Conservation (phyloP, 306 rosid species). For the Lathyrus sativus region DNA sequence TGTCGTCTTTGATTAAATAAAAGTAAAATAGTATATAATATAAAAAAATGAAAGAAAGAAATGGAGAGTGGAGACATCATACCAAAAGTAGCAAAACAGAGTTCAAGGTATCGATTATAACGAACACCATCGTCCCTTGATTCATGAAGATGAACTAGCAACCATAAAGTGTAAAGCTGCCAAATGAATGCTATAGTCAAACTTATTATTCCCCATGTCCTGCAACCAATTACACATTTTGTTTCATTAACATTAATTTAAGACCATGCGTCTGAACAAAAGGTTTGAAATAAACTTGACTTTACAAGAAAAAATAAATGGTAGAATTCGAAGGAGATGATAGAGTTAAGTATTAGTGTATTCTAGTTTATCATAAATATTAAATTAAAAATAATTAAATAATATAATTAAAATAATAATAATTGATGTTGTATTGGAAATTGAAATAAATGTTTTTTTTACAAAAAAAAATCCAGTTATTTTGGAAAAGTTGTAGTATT, state of each 20-base stretch:
- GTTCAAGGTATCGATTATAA: constrained; percentile 58
- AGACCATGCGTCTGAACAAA: not conserved
- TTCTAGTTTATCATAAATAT: no score
- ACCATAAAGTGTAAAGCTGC: constrained; percentile 70
- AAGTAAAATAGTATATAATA: no score
- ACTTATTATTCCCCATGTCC: constrained; percentile 66
- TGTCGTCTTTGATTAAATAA: no score
- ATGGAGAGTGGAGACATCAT: not conserved
- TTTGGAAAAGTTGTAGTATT: not conserved
- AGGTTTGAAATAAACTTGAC: not conserved
- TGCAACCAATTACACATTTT: constrained; percentile 24
- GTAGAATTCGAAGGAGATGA: no score
- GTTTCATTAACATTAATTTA: not conserved
- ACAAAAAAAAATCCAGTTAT: no score
- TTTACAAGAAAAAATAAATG: not conserved
- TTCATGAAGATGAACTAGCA: constrained; percentile 59
- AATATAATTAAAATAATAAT: no score
- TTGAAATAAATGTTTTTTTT: no score
- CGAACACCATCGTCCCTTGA: constrained; percentile 52
- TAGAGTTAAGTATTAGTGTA: no score
- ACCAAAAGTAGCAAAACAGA: constrained; percentile 57
- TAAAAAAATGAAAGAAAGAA: not conserved
- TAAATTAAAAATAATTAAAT: no score
- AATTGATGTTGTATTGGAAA: no score
- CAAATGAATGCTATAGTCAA: constrained; percentile 55